phyloP scores from a whole-genome alignment of 1,284 basidiomycete genomes.

The Kwoniella shivajii region DNA sequence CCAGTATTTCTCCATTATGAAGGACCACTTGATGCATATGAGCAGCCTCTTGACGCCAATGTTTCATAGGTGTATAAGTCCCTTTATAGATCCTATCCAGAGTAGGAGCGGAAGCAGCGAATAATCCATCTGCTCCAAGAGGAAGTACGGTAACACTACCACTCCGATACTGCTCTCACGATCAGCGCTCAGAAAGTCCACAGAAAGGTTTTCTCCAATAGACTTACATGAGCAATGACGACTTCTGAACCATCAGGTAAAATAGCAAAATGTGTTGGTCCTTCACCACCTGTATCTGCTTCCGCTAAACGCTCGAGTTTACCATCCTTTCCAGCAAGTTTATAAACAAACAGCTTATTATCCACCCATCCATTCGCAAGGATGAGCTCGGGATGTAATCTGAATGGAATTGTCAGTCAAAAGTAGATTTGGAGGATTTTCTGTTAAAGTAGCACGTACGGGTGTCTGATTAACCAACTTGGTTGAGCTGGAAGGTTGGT shows the following conservation, averaged over 20 bases:
- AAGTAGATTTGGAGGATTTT: no score
- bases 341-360: slow-evolving; percentile 28
- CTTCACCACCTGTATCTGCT: slow-evolving; percentile 22
- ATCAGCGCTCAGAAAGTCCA: neutral
- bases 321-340: slow-evolving; percentile 14
- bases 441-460: no score
- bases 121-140: slow-evolving; percentile 20
- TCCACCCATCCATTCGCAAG: slow-evolving; percentile 29
- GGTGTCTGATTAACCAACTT: slow-evolving; percentile 33
- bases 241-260: slow-evolving; percentile 18
- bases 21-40: slow-evolving; percentile 34
- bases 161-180: slow-evolving; percentile 13
- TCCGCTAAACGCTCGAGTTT: slow-evolving; percentile 25
- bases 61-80: slow-evolving; percentile 13
- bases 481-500: slow-evolving; percentile 19
- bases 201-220: neutral
- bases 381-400: slow-evolving; percentile 22
- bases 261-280: slow-evolving; percentile 32
- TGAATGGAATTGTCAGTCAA: neutral
- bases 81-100: slow-evolving; percentile 14
- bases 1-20: slow-evolving; percentile 23
- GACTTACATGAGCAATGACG: slow-evolving; percentile 31
- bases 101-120: slow-evolving; percentile 8
- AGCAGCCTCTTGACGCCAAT: slow-evolving; percentile 27
- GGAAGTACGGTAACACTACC: slow-evolving; percentile 21